A percentile compares a stretch with the other conserved stretches of the same genome.
Evolutionary conservation across 352 stramenopile genomes (phyloP).

Genomic region (Globisporangium splendens): DNA sequence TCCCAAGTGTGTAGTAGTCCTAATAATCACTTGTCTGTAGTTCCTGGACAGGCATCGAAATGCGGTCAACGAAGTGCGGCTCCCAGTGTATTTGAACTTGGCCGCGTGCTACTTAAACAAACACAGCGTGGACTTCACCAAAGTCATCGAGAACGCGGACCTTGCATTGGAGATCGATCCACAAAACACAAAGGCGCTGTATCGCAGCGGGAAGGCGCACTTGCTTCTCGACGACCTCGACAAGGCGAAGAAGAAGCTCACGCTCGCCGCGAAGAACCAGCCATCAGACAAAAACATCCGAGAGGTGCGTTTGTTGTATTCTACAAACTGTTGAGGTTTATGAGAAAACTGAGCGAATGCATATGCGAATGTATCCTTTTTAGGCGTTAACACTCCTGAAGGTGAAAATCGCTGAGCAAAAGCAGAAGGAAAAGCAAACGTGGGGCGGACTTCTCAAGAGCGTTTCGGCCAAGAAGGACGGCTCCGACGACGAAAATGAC

Average conservation of each 20-base stretch:
- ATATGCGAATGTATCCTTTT: background rate
- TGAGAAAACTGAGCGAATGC: background rate
- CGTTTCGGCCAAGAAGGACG: background rate
- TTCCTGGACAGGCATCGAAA: constrained; percentile 70
- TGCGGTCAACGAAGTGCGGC: constrained; percentile 64
- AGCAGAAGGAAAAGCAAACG: constrained; percentile 62
- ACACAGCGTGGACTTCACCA: constrained; percentile 28
- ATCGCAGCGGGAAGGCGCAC: constrained; percentile 63
- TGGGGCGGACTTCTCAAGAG: constrained; percentile 59
- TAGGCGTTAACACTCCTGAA: constrained; percentile 41
- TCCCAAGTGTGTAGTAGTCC: no score
- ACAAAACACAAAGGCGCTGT: constrained; percentile 82
- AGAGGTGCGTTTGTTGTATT: constrained; percentile 29
- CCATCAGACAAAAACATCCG: constrained; percentile 73
- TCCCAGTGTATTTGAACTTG: constrained; percentile 81
- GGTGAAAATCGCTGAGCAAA: constrained; percentile 45
- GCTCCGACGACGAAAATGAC: constrained; percentile 21
- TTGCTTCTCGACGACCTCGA: constrained; percentile 57
- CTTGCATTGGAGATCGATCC: constrained; percentile 69
- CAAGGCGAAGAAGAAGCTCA: constrained; percentile 58
- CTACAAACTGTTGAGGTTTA: no score
- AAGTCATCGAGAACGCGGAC: constrained; percentile 66
- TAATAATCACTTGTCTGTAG: constrained; percentile 13
- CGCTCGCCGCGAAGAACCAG: constrained; percentile 48
- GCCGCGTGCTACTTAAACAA: constrained; percentile 65